A percentile compares a stretch with the other conserved stretches of the same genome.
Evolutionary conservation across 1,139 yeast genomes (phyloP).

Genomic region (Yamadazyma diddensiae): DNA sequence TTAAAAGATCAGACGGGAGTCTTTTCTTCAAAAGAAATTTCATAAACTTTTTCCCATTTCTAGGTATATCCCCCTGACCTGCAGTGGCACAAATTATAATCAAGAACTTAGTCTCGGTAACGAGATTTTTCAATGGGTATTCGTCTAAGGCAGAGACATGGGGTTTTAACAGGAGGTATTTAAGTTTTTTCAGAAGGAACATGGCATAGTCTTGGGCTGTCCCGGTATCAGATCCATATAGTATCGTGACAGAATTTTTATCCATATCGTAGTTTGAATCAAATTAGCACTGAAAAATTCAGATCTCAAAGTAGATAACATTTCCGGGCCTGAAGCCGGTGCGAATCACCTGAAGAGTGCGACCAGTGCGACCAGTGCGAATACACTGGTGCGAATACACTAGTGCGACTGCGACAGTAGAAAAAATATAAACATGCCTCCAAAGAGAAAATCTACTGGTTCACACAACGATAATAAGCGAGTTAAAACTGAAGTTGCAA

Average conservation of each 20-base stretch:
- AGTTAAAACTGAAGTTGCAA: constrained; percentile 13
- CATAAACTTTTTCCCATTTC: constrained; percentile 74
- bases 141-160: constrained; percentile 59
- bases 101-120: constrained; percentile 48
- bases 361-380: no score
- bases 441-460: constrained; percentile 21
- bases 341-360: no score
- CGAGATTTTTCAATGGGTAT: constrained; percentile 50
- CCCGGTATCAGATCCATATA: constrained; percentile 94
- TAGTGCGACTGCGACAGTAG: not conserved
- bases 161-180: constrained; percentile 54
- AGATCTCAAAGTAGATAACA: no score
- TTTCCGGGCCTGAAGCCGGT: no score
- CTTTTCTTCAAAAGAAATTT: constrained; percentile 63
- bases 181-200: constrained; percentile 54
- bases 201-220: constrained; percentile 85
- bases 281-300: not conserved
- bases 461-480: constrained; percentile 7
- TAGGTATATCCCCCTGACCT: constrained; percentile 89
- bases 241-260: constrained; percentile 42
- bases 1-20: constrained; percentile 61
- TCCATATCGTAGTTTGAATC: not conserved
- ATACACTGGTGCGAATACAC: no score
- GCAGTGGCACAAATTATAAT: constrained; percentile 83
- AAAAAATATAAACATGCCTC: constrained; percentile 18